Percentiles rank a stretch among this genome's conserved stretches.
phyloP scores from a whole-genome alignment of 2,329 filamentous ascomycete species.

The Diaporthe sp. region DNA sequence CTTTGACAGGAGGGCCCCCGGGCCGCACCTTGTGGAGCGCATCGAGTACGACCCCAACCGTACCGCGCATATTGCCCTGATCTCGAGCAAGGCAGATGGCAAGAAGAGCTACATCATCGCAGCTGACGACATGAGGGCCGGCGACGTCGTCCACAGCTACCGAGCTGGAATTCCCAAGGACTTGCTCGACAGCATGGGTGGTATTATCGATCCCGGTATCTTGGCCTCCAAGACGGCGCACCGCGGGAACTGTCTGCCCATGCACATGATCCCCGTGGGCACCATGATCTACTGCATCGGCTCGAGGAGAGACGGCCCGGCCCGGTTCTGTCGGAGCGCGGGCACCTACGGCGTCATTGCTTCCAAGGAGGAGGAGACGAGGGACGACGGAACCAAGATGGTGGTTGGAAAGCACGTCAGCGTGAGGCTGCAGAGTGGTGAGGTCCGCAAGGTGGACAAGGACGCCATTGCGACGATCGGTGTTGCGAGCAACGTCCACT shows the following conservation, averaged over 20 bases:
- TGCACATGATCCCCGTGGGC: conserved; percentile 97
- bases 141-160: conserved; percentile 94
- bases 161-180: conserved; percentile 89
- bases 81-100: conserved; percentile 81
- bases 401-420: conserved; percentile 84
- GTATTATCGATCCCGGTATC: conserved; percentile 93
- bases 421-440: conserved; percentile 91
- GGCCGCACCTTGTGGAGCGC: conserved; percentile 89
- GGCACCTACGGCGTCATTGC: conserved; percentile 92
- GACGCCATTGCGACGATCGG: conserved; percentile 96
- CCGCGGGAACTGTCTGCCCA: conserved; percentile 92
- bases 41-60: conserved; percentile 97
- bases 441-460: conserved; percentile 89
- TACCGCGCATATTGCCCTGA: conserved; percentile 90
- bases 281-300: conserved; percentile 93
- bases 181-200: conserved; percentile 92
- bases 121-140: conserved; percentile 92
- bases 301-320: conserved; percentile 78
- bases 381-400: conserved; percentile 70
- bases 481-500: conserved; percentile 91
- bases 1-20: conserved; percentile 83
- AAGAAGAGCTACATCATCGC: conserved; percentile 93
- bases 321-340: conserved; percentile 94
- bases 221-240: conserved; percentile 94
- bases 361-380: conserved; percentile 85